Evolutionary conservation across 2,329 filamentous ascomycete species (phyloP).

Genomic region (Falciphora oryzae): DNA sequence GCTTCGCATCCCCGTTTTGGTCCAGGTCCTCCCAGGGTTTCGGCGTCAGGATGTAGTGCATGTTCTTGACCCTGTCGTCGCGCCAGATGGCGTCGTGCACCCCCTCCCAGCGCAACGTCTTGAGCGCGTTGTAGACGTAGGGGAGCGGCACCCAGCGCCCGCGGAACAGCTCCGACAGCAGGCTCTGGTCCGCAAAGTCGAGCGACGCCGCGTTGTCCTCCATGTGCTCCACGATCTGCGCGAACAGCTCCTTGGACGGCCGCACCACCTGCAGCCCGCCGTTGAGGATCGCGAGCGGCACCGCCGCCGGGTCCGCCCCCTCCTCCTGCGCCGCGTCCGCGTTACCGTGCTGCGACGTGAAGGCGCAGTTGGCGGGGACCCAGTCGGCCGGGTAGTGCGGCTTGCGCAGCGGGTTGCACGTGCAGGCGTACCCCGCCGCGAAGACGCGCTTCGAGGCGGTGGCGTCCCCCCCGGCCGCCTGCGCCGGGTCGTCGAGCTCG

Average conservation of each 20-base stretch:
- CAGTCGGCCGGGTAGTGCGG: constrained; percentile 73
- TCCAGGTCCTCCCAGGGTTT: constrained; percentile 57
- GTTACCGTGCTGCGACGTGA: constrained; percentile 35
- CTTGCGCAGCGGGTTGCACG: constrained; percentile 77
- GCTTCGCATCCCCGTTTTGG: constrained; percentile 33
- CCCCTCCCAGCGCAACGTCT: constrained; percentile 44
- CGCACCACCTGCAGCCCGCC: constrained; percentile 53
- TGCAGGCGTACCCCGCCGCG: constrained; percentile 77
- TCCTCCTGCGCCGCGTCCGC: constrained; percentile 40
- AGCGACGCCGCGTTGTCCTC: constrained; percentile 37
- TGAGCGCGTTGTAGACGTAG: constrained; percentile 58
- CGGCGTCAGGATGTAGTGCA: constrained; percentile 53
- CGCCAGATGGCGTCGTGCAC: constrained; percentile 53
- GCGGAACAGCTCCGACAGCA: constrained; percentile 49
- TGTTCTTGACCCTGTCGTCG: constrained; percentile 52
- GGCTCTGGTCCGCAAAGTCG: constrained; percentile 55
- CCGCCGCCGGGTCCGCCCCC: constrained; percentile 37
- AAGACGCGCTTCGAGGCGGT: constrained; percentile 58
- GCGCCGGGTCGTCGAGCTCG: constrained; percentile 38
- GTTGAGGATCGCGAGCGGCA: constrained; percentile 48
- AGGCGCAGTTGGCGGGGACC: constrained; percentile 52
- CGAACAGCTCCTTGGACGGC: constrained; percentile 41
- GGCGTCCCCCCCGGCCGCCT: constrained; percentile 14
- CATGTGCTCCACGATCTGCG: constrained; percentile 46
- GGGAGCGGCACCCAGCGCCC: constrained; percentile 53